Conservation (phyloP, 2,329 filamentous ascomycete species). For the Byssothecium circinans region DNA sequence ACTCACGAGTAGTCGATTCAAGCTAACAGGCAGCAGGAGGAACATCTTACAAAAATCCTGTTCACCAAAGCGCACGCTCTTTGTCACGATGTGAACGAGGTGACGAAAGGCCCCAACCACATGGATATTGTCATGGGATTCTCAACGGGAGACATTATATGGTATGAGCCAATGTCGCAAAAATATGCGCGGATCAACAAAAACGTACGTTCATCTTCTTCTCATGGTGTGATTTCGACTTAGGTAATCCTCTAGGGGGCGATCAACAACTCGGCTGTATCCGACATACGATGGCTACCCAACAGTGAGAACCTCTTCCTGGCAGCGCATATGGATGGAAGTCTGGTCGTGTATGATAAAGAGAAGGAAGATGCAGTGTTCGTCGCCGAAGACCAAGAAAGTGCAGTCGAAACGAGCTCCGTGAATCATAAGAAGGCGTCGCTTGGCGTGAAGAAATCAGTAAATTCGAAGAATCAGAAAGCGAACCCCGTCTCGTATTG, state of each 20-base stretch:
- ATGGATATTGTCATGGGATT: slow-evolving; percentile 94
- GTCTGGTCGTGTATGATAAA: slow-evolving; percentile 92
- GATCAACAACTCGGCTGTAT: slow-evolving; percentile 83
- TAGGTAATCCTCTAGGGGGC: slow-evolving; percentile 60
- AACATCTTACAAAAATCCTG: slow-evolving; percentile 91
- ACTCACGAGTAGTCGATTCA: neutral
- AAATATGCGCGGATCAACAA: slow-evolving; percentile 96
- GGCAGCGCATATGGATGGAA: slow-evolving; percentile 88
- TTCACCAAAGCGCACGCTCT: slow-evolving; percentile 96
- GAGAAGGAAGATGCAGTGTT: slow-evolving; percentile 89
- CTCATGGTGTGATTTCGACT: neutral
- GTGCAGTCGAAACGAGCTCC: slow-evolving; percentile 27
- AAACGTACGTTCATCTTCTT: slow-evolving; percentile 61
- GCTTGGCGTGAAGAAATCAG: slow-evolving; percentile 82
- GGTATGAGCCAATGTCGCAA: slow-evolving; percentile 96
- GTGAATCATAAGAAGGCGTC: slow-evolving; percentile 41
- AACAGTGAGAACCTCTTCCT: slow-evolving; percentile 92
- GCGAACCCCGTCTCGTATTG: slow-evolving; percentile 88
- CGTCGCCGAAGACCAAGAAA: slow-evolving; percentile 62
- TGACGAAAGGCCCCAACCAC: slow-evolving; percentile 78
- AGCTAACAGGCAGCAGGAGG: slow-evolving; percentile 58
- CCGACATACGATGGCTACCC: slow-evolving; percentile 89
- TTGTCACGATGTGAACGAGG: slow-evolving; percentile 86
- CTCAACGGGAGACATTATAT: slow-evolving; percentile 94
- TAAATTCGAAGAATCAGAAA: slow-evolving; percentile 92